A percentile compares a stretch with the other conserved stretches of the same genome.
These are phyloP conservation scores for Diplotaxis tenuifolia DNA, from an alignment of 345 rosid genomes.

Conservation along the genomic window DNA sequence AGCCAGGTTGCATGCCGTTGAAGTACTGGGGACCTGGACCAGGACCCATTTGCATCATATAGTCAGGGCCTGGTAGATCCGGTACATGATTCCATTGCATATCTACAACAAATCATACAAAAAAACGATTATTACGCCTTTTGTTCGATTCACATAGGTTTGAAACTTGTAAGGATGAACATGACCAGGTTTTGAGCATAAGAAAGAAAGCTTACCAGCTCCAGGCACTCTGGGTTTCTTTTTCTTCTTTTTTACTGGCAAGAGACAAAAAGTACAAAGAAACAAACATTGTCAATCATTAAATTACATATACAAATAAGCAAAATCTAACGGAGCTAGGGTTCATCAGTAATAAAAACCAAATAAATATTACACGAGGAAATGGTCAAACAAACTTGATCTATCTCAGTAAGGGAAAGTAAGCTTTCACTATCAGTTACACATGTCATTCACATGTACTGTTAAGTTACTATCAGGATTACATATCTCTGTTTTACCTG, in stretches of 20 bases:
- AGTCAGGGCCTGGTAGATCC: conserved; percentile 72
- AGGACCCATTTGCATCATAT: conserved; percentile 81
- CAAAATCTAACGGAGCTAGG: not conserved
- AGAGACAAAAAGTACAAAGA: not conserved
- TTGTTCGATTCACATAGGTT: not conserved
- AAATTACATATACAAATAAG: not conserved
- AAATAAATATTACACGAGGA: not conserved
- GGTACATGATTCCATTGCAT: conserved; percentile 76
- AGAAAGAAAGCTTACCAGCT: conserved; percentile 26
- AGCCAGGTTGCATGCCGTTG: conserved; percentile 58
- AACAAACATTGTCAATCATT: not conserved
- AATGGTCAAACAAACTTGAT: not conserved
- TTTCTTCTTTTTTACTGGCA: conserved; percentile 81
- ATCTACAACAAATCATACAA: conserved; percentile 44
- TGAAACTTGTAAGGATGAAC: not conserved
- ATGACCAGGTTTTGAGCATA: not conserved
- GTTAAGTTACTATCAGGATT: not conserved
- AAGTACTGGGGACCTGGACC: conserved; percentile 47
- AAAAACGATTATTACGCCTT: not conserved
- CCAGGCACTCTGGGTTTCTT: conserved; percentile 49
- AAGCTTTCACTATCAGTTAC: conserved; percentile 6
- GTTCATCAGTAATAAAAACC: not conserved
- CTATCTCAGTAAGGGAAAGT: not conserved
- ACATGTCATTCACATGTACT: not conserved
- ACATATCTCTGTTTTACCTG: conserved; percentile 45